A percentile compares a stretch with the other conserved stretches of the same genome.
phyloP scores from a whole-genome alignment of 192 early-diverging fungal species.

The Backusella morwellensis region DNA sequence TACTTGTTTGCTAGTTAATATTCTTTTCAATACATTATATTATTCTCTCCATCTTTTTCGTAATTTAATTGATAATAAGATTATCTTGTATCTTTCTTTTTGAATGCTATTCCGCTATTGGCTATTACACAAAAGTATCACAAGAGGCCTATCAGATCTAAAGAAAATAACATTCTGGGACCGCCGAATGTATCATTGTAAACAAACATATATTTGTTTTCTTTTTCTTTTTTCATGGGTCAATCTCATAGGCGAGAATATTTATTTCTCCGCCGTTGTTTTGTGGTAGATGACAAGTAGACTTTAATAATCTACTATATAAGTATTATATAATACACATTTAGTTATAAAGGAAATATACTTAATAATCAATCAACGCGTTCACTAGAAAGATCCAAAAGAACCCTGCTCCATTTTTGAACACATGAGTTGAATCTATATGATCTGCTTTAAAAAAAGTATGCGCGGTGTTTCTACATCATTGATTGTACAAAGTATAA shows the following conservation, averaged over 20 bases:
- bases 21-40: neutral
- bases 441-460: neutral
- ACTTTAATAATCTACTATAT: neutral
- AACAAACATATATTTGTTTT: slow-evolving; percentile 2
- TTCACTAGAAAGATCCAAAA: neutral
- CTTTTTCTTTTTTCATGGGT: neutral
- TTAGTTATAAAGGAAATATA: neutral
- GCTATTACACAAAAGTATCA: slow-evolving; percentile 2
- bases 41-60: neutral
- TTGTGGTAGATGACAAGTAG: neutral
- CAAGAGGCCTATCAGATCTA: neutral
- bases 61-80: neutral
- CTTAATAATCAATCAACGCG: neutral
- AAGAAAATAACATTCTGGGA: neutral
- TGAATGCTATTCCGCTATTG: neutral
- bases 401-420: neutral
- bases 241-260: neutral
- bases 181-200: slow-evolving; percentile 1
- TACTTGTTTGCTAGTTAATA: neutral
- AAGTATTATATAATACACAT: neutral
- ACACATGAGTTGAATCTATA: neutral
- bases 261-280: neutral
- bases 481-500: neutral
- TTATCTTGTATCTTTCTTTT: neutral
- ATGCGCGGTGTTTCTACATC: neutral